phyloP scores from a whole-genome alignment of 2,329 filamentous ascomycete species.

The Amphichorda felina region DNA sequence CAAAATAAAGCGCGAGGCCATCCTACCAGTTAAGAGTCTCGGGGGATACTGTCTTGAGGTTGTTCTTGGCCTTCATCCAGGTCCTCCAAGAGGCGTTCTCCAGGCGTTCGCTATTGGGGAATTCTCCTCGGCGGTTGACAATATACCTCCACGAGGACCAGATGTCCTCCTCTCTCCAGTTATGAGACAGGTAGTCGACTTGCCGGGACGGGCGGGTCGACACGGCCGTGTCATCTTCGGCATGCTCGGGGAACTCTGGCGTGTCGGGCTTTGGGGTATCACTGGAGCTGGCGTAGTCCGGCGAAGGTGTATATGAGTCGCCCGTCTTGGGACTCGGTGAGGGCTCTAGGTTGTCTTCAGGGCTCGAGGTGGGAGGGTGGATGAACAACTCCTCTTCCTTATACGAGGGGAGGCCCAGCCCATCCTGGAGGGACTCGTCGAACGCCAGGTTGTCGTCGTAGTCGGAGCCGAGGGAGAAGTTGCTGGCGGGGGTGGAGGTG shows the following conservation, averaged over 20 bases:
- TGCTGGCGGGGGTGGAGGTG: constrained; percentile 52
- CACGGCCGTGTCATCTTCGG: constrained; percentile 71
- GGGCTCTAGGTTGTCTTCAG: constrained; percentile 31
- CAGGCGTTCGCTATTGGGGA: constrained; percentile 68
- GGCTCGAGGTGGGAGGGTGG: constrained; percentile 13
- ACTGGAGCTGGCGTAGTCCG: constrained; percentile 37
- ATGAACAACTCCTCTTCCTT: constrained; percentile 32
- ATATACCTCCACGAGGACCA: constrained; percentile 97
- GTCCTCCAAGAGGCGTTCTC: constrained; percentile 97
- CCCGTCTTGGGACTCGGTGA: constrained; percentile 36
- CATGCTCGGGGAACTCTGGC: constrained; percentile 43
- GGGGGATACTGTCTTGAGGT: constrained; percentile 76
- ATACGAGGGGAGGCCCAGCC: constrained; percentile 32
- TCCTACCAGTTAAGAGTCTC: constrained; percentile 86
- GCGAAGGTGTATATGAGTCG: constrained; percentile 39
- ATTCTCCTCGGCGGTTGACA: constrained; percentile 64
- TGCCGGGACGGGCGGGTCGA: constrained; percentile 68
- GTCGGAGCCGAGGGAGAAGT: constrained; percentile 43
- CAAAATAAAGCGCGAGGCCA: background rate
- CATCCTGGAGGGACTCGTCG: constrained; percentile 31
- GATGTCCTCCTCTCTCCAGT: constrained; percentile 92
- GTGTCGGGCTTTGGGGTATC: constrained; percentile 45
- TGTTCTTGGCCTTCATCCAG: constrained; percentile 88
- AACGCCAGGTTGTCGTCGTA: constrained; percentile 36
- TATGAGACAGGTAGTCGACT: constrained; percentile 90